Percentiles rank a stretch among this genome's conserved stretches.
Evolutionary conservation across 1,284 basidiomycete species (phyloP).

Genomic region (Rhodotorula mucilaginosa): DNA sequence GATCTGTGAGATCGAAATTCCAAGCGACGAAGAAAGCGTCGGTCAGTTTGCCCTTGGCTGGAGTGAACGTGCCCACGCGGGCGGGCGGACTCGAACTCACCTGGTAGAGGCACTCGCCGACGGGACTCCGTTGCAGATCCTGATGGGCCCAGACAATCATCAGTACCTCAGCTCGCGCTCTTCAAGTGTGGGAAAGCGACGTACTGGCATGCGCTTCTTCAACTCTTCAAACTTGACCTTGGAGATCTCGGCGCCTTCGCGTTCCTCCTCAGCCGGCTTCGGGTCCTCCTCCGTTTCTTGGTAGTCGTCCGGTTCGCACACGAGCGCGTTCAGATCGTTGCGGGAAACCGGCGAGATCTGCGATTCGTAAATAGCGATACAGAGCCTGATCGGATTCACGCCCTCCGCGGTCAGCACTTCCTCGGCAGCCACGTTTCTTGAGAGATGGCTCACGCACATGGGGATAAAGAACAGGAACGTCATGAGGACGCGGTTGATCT

Average conservation of each 20-base stretch:
- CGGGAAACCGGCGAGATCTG: slow-evolving; percentile 44
- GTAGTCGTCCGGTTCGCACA: slow-evolving; percentile 40
- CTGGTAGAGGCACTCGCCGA: slow-evolving; percentile 26
- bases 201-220: slow-evolving; percentile 72
- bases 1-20: background rate
- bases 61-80: background rate
- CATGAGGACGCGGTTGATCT: slow-evolving; percentile 79
- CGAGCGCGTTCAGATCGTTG: slow-evolving; percentile 14
- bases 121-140: slow-evolving; percentile 11
- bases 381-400: slow-evolving; percentile 38
- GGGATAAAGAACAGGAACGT: slow-evolving; percentile 73
- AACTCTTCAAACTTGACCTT: slow-evolving; percentile 72
- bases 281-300: slow-evolving; percentile 30
- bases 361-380: slow-evolving; percentile 75
- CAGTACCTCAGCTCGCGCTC: background rate
- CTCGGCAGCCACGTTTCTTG: too few relatives aligned
- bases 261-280: slow-evolving; percentile 54
- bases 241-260: slow-evolving; percentile 64
- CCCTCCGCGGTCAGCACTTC: too few relatives aligned
- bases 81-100: slow-evolving; percentile 1
- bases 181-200: background rate
- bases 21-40: too few relatives aligned
- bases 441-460: slow-evolving; percentile 47
- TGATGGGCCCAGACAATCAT: background rate
- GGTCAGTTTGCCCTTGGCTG: too few relatives aligned